Evolutionary conservation across 2,329 filamentous ascomycete genomes (phyloP).

Genomic region (Coniochaeta sp.): DNA sequence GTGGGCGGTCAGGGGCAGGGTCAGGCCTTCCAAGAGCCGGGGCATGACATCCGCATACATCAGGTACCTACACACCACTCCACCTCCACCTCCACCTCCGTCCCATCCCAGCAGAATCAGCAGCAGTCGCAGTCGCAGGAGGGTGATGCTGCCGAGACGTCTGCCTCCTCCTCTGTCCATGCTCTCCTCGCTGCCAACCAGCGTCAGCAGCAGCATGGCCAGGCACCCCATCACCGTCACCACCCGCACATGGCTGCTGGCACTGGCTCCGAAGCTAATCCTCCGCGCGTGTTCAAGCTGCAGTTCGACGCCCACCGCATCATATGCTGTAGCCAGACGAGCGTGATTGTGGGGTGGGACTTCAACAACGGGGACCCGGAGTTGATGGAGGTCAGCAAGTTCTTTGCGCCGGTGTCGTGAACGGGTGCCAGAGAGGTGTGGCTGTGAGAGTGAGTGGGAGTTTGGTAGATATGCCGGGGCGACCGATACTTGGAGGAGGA

Average conservation of each 20-base stretch:
- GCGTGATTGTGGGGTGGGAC: constrained; percentile 93
- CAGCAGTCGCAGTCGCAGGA: too few relatives aligned
- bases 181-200: constrained; percentile 6
- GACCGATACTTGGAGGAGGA: neutral
- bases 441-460: too few relatives aligned
- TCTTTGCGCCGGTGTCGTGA: constrained; percentile 63
- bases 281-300: constrained; percentile 79
- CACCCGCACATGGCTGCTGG: constrained; percentile 14
- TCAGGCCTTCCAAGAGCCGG: neutral
- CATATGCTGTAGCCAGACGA: constrained; percentile 89
- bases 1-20: too few relatives aligned
- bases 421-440: neutral
- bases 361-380: constrained; percentile 84
- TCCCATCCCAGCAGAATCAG: neutral
- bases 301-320: constrained; percentile 93
- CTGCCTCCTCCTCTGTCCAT: neutral
- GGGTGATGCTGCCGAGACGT: too few relatives aligned
- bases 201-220: constrained; percentile 6
- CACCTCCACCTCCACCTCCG: neutral
- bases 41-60: constrained; percentile 12
- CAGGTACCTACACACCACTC: constrained; percentile 13
- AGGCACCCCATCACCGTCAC: neutral
- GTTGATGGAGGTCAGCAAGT: constrained; percentile 68
- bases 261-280: constrained; percentile 42
- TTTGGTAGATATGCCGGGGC: too few relatives aligned